These are phyloP conservation scores for Metschnikowia cubensis DNA, from an alignment of 805 yeast species.

Conservation along the genomic window DNA sequence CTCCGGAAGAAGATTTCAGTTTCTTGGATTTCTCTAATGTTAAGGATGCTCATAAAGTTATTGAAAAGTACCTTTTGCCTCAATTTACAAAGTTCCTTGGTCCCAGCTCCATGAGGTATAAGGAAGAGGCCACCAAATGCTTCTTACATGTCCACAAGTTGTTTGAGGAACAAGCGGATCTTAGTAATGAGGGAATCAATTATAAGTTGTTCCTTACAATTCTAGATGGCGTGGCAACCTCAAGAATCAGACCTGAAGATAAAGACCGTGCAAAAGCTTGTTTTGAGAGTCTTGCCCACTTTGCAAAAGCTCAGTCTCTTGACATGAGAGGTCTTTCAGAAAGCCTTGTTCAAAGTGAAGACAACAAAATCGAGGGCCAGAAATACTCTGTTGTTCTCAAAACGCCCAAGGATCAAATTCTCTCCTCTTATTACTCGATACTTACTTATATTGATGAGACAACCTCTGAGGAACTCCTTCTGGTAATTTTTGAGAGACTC, in stretches of 20 bases:
- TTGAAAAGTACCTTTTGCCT: constrained; percentile 18
- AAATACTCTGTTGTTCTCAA: neutral
- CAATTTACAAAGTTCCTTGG: constrained; percentile 17
- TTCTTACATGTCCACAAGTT: constrained; percentile 11
- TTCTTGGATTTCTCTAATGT: constrained; percentile 19
- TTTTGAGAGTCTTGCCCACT: constrained; percentile 1
- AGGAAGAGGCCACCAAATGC: constrained; percentile 21
- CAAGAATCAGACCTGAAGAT: constrained; percentile 5
- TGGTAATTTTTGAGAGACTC: constrained; percentile 4
- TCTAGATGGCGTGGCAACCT: constrained; percentile 10
- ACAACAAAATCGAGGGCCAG: neutral
- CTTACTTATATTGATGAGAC: neutral
- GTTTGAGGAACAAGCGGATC: constrained; percentile 10
- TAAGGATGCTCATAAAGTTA: constrained; percentile 19
- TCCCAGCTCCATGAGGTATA: constrained; percentile 16
- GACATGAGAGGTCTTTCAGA: neutral
- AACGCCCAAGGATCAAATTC: constrained; percentile 4
- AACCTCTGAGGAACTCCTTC: constrained; percentile 3
- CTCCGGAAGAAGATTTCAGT: constrained; percentile 13
- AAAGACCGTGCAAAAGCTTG: neutral
- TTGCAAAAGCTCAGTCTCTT: neutral
- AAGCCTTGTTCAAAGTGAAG: constrained; percentile 4
- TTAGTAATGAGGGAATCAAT: constrained; percentile 1
- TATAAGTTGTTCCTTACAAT: constrained; percentile 4
- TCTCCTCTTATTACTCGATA: constrained; percentile 3